Evolutionary conservation across 2,329 filamentous ascomycete species (phyloP).

Genomic region (Fusarium continuum): DNA sequence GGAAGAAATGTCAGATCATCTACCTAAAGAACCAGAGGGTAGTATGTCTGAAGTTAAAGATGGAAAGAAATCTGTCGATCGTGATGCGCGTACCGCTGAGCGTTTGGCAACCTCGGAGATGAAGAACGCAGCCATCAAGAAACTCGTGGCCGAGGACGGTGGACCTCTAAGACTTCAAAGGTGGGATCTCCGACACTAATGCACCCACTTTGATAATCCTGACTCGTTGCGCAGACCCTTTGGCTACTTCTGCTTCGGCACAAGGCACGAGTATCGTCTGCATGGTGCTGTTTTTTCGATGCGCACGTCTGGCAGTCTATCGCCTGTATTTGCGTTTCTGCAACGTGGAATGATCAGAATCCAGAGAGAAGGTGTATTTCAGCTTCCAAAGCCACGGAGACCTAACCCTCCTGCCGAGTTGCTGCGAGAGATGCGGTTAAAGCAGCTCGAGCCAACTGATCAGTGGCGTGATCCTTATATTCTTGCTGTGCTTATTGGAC

Average conservation of each 20-base stretch:
- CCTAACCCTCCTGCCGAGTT: slow-evolving; percentile 29
- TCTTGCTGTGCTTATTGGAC: slow-evolving; percentile 35
- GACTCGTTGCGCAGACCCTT: slow-evolving; percentile 19
- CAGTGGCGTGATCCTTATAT: slow-evolving; percentile 39
- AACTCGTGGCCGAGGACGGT: slow-evolving; percentile 28
- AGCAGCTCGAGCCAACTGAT: slow-evolving; percentile 31
- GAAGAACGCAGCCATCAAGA: slow-evolving; percentile 36
- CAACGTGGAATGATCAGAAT: slow-evolving; percentile 35
- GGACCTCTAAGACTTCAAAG: slow-evolving; percentile 33
- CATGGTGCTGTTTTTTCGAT: slow-evolving; percentile 35
- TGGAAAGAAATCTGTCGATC: slow-evolving; percentile 7
- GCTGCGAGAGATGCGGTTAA: slow-evolving; percentile 26
- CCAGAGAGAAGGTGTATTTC: slow-evolving; percentile 29
- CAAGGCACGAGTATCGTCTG: slow-evolving; percentile 32
- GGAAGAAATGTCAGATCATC: background rate
- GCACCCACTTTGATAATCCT: accelerated
- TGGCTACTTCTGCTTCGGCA: slow-evolving; percentile 38
- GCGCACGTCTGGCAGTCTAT: slow-evolving; percentile 1
- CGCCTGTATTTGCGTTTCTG: slow-evolving; percentile 37
- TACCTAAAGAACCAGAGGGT: background rate
- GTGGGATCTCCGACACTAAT: background rate
- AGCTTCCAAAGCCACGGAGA: slow-evolving; percentile 24
- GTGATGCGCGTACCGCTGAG: slow-evolving; percentile 29
- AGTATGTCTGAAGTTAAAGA: background rate
- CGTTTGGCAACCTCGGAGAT: slow-evolving; percentile 33